phyloP scores from a whole-genome alignment of 1,139 yeast species.

The Diutina catenulata region DNA sequence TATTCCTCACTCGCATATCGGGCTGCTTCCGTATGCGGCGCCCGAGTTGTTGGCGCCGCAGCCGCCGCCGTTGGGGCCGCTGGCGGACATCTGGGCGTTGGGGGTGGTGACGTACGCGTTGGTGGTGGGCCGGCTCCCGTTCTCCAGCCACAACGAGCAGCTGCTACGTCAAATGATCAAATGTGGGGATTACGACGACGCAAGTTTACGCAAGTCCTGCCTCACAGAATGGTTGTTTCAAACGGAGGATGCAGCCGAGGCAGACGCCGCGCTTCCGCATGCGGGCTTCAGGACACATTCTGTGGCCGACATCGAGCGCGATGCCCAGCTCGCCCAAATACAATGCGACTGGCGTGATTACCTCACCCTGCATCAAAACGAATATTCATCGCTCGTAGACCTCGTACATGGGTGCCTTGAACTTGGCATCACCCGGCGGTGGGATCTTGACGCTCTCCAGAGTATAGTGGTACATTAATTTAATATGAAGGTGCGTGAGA shows the following conservation, averaged over 20 bases:
- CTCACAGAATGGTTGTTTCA: constrained; percentile 18
- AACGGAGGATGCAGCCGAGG: constrained; percentile 9
- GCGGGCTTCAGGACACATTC: constrained; percentile 9
- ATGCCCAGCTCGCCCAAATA: constrained; percentile 9
- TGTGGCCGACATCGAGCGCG: constrained; percentile 16
- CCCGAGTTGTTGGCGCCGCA: constrained; percentile 67
- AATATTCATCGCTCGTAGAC: constrained; percentile 24
- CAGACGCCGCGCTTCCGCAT: constrained; percentile 5
- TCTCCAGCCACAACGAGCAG: constrained; percentile 74
- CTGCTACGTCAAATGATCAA: constrained; percentile 61
- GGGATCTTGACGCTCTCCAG: constrained; percentile 22
- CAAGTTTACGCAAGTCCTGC: constrained; percentile 25
- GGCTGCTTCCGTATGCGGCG: constrained; percentile 85
- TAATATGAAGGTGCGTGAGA: background rate
- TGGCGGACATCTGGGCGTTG: constrained; percentile 84
- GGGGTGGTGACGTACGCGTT: constrained; percentile 71
- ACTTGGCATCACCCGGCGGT: constrained; percentile 36
- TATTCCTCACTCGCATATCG: constrained; percentile 60
- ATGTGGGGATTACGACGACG: constrained; percentile 48
- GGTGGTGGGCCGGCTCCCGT: constrained; percentile 67
- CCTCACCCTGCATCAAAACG: constrained; percentile 13
- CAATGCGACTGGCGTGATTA: constrained; percentile 12
- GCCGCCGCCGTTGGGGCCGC: constrained; percentile 60
- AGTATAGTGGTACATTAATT: background rate
- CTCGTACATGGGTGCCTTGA: constrained; percentile 45